phyloP scores from a whole-genome alignment of 495 filamentous ascomycete genomes.

The Aspergillus sparsus region DNA sequence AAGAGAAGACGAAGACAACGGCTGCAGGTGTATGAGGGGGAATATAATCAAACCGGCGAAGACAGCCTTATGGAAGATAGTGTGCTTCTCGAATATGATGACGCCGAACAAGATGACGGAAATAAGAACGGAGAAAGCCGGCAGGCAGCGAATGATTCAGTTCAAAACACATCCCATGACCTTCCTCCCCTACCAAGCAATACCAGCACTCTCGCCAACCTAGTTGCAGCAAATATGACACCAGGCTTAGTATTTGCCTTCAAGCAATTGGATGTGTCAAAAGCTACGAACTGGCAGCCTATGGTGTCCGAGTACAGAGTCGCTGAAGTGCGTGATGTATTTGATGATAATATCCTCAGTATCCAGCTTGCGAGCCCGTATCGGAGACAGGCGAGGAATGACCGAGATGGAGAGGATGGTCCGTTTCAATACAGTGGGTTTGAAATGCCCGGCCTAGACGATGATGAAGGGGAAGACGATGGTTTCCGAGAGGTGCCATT shows the following conservation, averaged over 20 bases:
- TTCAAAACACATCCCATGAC: conserved; percentile 40
- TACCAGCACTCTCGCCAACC: conserved; percentile 50
- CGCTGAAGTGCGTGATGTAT: conserved; percentile 59
- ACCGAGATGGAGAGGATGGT: conserved; percentile 55
- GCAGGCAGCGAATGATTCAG: conserved; percentile 3
- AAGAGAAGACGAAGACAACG: conserved; percentile 60
- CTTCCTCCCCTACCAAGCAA: conserved; percentile 70
- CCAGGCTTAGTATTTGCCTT: conserved; percentile 75
- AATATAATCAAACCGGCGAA: conserved; percentile 34
- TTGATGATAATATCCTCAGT: conserved; percentile 49
- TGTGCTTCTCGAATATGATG: conserved; percentile 56
- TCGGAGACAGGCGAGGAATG: conserved; percentile 49
- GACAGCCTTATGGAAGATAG: conserved; percentile 36
- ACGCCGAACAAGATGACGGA: conserved; percentile 30
- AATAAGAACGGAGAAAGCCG: conserved; percentile 12
- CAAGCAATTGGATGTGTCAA: conserved; percentile 72
- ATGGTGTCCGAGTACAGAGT: conserved; percentile 66
- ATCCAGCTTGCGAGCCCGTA: conserved; percentile 73
- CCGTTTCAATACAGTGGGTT: conserved; percentile 63
- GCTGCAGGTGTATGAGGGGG: conserved; percentile 44
- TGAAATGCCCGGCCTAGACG: conserved; percentile 62
- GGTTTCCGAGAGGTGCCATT: conserved; percentile 54
- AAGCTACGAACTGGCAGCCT: conserved; percentile 76
- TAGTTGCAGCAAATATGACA: conserved; percentile 55
- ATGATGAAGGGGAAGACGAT: conserved; percentile 56